Percentiles rank a stretch among this genome's conserved stretches.
phyloP scores from a whole-genome alignment of 225 moss, liverwort and hornwort genomes.

The Sphagnum contortum region DNA sequence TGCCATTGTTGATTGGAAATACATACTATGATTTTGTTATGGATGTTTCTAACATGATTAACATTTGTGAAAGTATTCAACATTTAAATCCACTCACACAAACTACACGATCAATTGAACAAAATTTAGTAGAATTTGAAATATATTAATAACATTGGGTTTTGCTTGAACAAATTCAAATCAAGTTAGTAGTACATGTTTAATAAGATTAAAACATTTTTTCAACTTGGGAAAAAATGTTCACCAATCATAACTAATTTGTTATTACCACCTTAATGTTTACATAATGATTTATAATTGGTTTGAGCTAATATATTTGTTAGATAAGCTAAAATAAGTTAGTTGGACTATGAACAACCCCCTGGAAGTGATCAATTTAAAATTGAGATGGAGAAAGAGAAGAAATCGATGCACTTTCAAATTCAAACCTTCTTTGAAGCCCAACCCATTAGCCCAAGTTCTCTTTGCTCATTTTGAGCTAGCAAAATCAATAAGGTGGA shows the following conservation, averaged over 20 bases:
- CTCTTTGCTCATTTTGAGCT: slow-evolving; percentile 85
- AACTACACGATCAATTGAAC: slow-evolving; percentile 28
- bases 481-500: slow-evolving; percentile 92
- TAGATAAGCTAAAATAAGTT: no score
- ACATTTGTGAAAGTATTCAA: slow-evolving; percentile 94
- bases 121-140: no score
- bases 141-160: no score
- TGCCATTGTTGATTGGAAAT: neutral
- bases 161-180: no score
- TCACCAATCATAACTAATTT: slow-evolving; percentile 93
- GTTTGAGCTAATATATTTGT: slow-evolving; percentile 52
- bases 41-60: slow-evolving; percentile 88
- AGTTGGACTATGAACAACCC: no score
- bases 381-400: no score
- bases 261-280: slow-evolving; percentile 95
- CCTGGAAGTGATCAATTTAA: no score
- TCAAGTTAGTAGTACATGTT: no score
- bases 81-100: no score
- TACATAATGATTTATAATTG: slow-evolving; percentile 29
- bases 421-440: slow-evolving; percentile 72
- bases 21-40: slow-evolving; percentile 89
- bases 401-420: no score
- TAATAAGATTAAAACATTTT: no score
- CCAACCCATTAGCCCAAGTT: slow-evolving; percentile 61
- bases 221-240: neutral